phyloP scores from a whole-genome alignment of 129 eudicot species.

The Kitagawia praeruptora region DNA sequence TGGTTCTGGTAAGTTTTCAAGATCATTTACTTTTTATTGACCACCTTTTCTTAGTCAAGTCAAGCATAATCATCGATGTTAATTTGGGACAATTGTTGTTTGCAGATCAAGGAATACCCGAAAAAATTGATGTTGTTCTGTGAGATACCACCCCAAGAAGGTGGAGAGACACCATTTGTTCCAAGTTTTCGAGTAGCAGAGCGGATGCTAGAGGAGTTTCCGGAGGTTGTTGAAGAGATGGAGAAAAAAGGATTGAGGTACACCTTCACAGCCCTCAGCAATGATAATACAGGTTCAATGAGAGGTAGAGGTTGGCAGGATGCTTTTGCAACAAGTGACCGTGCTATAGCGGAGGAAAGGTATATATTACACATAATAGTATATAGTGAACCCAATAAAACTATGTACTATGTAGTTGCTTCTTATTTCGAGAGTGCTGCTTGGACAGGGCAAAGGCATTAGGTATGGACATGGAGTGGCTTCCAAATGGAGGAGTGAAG shows the following conservation, averaged over 20 bases:
- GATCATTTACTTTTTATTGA: neutral
- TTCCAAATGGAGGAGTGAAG: conserved; percentile 56
- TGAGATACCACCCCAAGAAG: conserved; percentile 60
- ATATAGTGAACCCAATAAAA: neutral
- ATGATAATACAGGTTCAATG: conserved; percentile 38
- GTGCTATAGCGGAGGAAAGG: conserved; percentile 61
- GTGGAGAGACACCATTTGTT: conserved; percentile 81
- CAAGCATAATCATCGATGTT: neutral
- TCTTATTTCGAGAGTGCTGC: neutral
- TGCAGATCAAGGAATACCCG: conserved; percentile 59
- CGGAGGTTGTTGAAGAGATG: conserved; percentile 54
- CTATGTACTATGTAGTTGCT: neutral
- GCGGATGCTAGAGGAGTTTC: conserved; percentile 66
- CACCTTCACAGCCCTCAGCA: conserved; percentile 63
- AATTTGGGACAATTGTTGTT: neutral
- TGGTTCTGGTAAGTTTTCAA: conserved; percentile 51
- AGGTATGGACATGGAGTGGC: conserved; percentile 77
- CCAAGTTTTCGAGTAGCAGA: conserved; percentile 67
- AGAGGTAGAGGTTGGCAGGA: conserved; percentile 82
- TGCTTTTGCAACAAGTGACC: conserved; percentile 52
- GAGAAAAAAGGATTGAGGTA: conserved; percentile 56
- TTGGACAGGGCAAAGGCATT: conserved; percentile 51
- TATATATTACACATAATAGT: neutral
- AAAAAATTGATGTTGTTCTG: conserved; percentile 61
- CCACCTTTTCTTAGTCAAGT: neutral